Evolutionary conservation across 1,139 yeast species (phyloP).

Genomic region (Zygosaccharomyces sapae): DNA sequence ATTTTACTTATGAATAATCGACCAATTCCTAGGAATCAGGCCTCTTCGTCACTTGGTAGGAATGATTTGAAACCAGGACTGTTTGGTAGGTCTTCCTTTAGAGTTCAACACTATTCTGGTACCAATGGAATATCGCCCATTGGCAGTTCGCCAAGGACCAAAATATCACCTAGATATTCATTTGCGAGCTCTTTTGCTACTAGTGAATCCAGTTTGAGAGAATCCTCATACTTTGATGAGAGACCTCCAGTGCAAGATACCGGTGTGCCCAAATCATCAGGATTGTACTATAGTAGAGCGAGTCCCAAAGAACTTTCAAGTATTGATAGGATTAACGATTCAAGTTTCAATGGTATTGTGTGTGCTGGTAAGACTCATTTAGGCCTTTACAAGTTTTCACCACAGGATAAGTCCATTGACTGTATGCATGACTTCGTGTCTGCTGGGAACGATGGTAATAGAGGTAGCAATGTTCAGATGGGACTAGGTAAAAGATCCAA

Average conservation of each 20-base stretch:
- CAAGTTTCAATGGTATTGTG: slow-evolving; percentile 23
- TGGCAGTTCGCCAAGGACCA: slow-evolving; percentile 16
- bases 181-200: slow-evolving; percentile 13
- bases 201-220: slow-evolving; percentile 14
- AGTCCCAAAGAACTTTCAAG: slow-evolving; percentile 31
- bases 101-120: slow-evolving; percentile 16
- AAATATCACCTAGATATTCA: slow-evolving; percentile 16
- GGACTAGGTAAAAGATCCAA: slow-evolving; percentile 22
- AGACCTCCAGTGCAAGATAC: not conserved
- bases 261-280: slow-evolving; percentile 20
- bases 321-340: slow-evolving; percentile 33
- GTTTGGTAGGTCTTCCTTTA: slow-evolving; percentile 14
- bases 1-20: slow-evolving; percentile 7
- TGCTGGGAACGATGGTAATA: slow-evolving; percentile 10
- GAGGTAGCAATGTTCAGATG: slow-evolving; percentile 11
- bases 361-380: slow-evolving; percentile 36
- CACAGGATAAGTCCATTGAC: slow-evolving; percentile 20
- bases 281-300: slow-evolving; percentile 20
- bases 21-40: slow-evolving; percentile 11
- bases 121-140: slow-evolving; percentile 11
- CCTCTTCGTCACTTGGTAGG: slow-evolving; percentile 12
- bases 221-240: slow-evolving; percentile 6
- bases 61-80: slow-evolving; percentile 14
- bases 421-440: slow-evolving; percentile 26
- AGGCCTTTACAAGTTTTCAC: slow-evolving; percentile 30